These are phyloP conservation scores for Mycosphaerella sp. DNA, from an alignment of 2,329 filamentous ascomycete species.

Conservation along the genomic window DNA sequence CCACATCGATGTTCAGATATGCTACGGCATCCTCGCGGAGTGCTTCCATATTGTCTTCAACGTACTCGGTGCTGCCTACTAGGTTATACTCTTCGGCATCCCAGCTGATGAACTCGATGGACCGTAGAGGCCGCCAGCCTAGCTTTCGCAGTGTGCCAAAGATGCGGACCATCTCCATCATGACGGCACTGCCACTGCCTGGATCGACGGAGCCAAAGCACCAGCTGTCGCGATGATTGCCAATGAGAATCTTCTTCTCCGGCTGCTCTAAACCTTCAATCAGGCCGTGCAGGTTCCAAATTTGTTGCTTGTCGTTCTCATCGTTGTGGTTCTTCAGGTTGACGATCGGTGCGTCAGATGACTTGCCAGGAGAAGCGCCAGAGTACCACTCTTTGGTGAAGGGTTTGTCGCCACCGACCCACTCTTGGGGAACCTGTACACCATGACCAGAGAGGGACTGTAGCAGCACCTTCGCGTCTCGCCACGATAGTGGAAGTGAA, in stretches of 20 bases:
- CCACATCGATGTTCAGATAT: conserved; percentile 87
- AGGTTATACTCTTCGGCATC: conserved; percentile 90
- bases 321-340: conserved; percentile 82
- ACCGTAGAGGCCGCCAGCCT: conserved; percentile 88
- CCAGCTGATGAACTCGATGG: conserved; percentile 96
- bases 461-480: conserved; percentile 75
- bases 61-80: conserved; percentile 89
- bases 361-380: conserved; percentile 41
- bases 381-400: conserved; percentile 67
- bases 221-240: conserved; percentile 91
- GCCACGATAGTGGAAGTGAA: conserved; percentile 82
- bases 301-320: conserved; percentile 71
- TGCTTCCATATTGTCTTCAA: conserved; percentile 72
- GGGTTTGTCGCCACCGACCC: conserved; percentile 70
- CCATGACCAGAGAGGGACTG: conserved; percentile 71
- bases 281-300: conserved; percentile 85
- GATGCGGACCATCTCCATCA: conserved; percentile 81
- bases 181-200: conserved; percentile 80
- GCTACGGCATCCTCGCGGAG: conserved; percentile 71
- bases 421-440: conserved; percentile 59
- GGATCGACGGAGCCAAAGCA: conserved; percentile 81
- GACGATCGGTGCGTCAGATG: conserved; percentile 54
- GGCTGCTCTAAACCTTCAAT: conserved; percentile 79
- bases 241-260: conserved; percentile 78
- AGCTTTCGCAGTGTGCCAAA: conserved; percentile 70